Evolutionary conservation across 108 stramenopile species (phyloP).

Genomic region (Fistulifera solaris): DNA sequence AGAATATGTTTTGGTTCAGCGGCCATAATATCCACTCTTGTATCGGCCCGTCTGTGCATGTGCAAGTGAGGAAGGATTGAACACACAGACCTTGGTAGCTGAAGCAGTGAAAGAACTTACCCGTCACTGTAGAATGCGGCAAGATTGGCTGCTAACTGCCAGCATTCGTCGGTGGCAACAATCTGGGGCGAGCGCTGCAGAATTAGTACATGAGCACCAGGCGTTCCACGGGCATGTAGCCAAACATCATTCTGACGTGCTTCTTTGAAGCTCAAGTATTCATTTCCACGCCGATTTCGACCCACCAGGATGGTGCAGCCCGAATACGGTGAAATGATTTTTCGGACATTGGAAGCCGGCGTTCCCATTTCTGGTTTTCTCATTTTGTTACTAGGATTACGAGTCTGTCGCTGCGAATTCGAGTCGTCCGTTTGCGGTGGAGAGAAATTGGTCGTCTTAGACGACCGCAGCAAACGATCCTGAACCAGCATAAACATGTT

Average conservation of each 20-base stretch:
- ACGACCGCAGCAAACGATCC: conserved; percentile 45
- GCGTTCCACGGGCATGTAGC: conserved; percentile 78
- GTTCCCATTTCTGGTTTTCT: conserved; percentile 28
- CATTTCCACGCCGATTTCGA: conserved; percentile 78
- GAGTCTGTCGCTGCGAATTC: conserved; percentile 6
- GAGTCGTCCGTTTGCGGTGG: conserved; percentile 17
- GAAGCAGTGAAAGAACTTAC: no score
- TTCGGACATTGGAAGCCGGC: conserved; percentile 47
- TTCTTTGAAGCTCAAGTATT: conserved; percentile 59
- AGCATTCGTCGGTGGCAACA: conserved; percentile 46
- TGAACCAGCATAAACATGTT: conserved; percentile 43
- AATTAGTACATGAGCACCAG: conserved; percentile 80
- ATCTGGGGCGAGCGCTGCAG: conserved; percentile 53
- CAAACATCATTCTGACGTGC: conserved; percentile 73
- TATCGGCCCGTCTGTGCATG: conserved; percentile 37
- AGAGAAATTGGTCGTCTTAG: conserved; percentile 48
- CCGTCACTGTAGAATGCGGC: conserved; percentile 80
- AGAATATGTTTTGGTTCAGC: conserved; percentile 77
- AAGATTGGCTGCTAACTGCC: conserved; percentile 74
- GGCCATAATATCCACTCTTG: conserved; percentile 53
- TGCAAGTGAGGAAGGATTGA: no score
- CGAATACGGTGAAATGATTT: conserved; percentile 41
- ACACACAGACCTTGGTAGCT: no score
- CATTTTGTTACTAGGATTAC: conserved; percentile 5
- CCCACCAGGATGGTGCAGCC: conserved; percentile 76